phyloP scores from a whole-genome alignment of 306 rosid genomes.

The Geum urbanum region DNA sequence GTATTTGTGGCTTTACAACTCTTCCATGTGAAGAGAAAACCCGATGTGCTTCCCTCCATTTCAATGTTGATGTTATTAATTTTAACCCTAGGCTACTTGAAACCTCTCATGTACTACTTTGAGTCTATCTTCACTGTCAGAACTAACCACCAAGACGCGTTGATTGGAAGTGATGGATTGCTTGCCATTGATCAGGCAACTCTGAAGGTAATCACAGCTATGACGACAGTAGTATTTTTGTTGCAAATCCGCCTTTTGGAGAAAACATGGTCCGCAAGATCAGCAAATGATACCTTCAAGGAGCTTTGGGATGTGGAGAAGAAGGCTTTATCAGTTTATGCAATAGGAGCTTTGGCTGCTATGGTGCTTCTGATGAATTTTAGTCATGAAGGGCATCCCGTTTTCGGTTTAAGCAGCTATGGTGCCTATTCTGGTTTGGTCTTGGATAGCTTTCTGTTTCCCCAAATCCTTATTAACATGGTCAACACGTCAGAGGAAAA shows the following conservation, averaged over 20 bases:
- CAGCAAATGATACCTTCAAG: background rate
- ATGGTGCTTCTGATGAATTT: background rate
- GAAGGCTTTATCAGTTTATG: slow-evolving; percentile 17
- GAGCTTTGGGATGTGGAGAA: background rate
- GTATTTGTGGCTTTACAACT: slow-evolving; percentile 47
- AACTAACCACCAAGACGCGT: background rate
- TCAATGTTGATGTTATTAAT: slow-evolving; percentile 49
- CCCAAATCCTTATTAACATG: slow-evolving; percentile 46
- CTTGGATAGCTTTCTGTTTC: slow-evolving; percentile 54
- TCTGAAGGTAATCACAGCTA: background rate
- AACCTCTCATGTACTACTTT: slow-evolving; percentile 47
- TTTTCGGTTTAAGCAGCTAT: background rate
- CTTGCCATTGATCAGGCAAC: background rate
- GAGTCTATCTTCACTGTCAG: slow-evolving; percentile 37
- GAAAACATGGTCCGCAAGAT: background rate
- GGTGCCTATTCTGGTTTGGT: slow-evolving; percentile 24
- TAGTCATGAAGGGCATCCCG: slow-evolving; percentile 21
- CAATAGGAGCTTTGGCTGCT: background rate
- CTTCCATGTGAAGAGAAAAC: slow-evolving; percentile 46
- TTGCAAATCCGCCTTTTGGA: background rate
- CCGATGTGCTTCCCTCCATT: slow-evolving; percentile 47
- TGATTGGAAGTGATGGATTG: slow-evolving; percentile 11
- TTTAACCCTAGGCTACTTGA: slow-evolving; percentile 40
- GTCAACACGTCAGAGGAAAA: slow-evolving; percentile 22
- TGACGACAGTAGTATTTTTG: background rate